Conservation (phyloP, 495 filamentous ascomycete species). For the Parathielavia hyrcaniae region DNA sequence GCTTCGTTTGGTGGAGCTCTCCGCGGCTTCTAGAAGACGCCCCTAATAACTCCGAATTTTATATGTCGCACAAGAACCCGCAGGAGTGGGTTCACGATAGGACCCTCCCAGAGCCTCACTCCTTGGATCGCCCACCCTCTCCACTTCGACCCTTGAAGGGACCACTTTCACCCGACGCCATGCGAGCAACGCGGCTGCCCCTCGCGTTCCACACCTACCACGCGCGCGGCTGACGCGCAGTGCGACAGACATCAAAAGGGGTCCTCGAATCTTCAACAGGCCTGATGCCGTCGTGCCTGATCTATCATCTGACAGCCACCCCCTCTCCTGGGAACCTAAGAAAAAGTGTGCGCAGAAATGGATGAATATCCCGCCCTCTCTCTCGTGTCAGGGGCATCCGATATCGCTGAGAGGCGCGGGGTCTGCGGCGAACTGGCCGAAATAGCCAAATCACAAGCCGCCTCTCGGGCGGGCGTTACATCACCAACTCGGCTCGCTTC, state of each 20-base stretch:
- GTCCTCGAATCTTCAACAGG: not conserved
- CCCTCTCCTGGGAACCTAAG: too few relatives aligned
- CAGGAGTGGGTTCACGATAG: conserved; percentile 37
- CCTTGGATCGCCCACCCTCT: conserved; percentile 31
- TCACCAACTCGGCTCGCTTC: not conserved
- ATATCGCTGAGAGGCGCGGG: conserved; percentile 8
- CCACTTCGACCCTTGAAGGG: conserved; percentile 28
- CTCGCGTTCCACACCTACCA: not conserved
- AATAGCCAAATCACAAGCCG: conserved; percentile 12
- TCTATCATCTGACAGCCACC: not conserved
- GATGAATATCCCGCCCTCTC: not conserved
- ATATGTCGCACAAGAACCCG: conserved; percentile 38
- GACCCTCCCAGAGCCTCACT: conserved; percentile 41
- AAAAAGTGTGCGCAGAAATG: too few relatives aligned
- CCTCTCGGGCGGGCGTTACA: not conserved
- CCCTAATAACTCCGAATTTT: conserved; percentile 31
- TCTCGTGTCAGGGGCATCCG: not conserved
- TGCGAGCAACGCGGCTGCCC: conserved; percentile 13
- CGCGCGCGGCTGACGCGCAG: conserved; percentile 18
- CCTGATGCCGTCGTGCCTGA: conserved; percentile 9
- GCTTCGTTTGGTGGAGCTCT: conserved; percentile 20
- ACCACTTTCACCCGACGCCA: conserved; percentile 28
- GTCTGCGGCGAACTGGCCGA: not conserved
- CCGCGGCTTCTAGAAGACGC: conserved; percentile 31
- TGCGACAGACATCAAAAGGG: not conserved